These are phyloP conservation scores for Globisporangium spiculum DNA, from an alignment of 352 stramenopile genomes.

Conservation along the genomic window DNA sequence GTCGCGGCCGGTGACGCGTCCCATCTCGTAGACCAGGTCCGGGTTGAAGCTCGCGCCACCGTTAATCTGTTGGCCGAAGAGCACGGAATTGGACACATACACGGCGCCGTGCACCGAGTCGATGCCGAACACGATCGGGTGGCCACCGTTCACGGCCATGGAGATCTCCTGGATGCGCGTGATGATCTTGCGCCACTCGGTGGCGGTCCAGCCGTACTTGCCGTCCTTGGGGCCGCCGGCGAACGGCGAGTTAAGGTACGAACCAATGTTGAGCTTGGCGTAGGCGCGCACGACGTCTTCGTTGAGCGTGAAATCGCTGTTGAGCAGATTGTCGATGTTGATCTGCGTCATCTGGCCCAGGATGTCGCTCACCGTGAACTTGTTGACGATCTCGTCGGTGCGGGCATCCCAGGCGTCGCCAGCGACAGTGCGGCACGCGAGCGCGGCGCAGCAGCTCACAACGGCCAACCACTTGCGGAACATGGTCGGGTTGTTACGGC, in stretches of 20 bases:
- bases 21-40: conserved; percentile 64
- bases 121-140: conserved; percentile 84
- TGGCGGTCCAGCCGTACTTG: conserved; percentile 26
- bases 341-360: conserved; percentile 86
- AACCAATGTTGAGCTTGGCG: conserved; percentile 78
- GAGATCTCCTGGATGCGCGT: conserved; percentile 80
- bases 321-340: conserved; percentile 63
- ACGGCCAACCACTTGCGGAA: conserved; percentile 26
- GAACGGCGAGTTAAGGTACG: conserved; percentile 84
- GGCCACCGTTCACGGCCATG: conserved; percentile 48
- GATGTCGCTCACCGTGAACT: conserved; percentile 55
- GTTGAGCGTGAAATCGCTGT: conserved; percentile 37
- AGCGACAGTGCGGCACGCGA: conserved; percentile 21
- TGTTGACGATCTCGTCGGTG: conserved; percentile 49
- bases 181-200: conserved; percentile 73
- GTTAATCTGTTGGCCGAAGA: conserved; percentile 90
- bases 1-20: conserved; percentile 74
- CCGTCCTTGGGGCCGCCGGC: conserved; percentile 29
- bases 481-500: neutral
- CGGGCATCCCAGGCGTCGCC: conserved; percentile 33
- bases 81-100: conserved; percentile 71
- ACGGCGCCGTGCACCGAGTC: conserved; percentile 90
- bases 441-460: conserved; percentile 27
- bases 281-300: conserved; percentile 48
- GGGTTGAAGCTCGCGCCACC: conserved; percentile 87